Evolutionary conservation across 345 rosid genomes (phyloP), one percentile per base, ranked within the genome.

Genomic region (Salix arbutifolia): DNA sequence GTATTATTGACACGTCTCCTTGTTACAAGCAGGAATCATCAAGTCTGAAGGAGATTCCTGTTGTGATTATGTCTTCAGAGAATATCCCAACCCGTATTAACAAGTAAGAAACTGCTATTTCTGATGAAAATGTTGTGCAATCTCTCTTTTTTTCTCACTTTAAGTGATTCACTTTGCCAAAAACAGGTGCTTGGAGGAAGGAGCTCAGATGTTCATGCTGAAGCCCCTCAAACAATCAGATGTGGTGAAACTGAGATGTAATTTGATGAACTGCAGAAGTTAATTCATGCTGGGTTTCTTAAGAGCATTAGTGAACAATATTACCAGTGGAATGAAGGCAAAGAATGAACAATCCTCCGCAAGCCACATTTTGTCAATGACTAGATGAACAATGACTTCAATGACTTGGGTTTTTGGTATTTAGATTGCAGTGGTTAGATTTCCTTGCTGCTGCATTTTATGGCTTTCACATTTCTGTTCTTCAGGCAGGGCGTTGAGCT

Each of bases 121-220:
- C 46, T 42, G 28, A 52, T 31, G 44, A 58, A 16, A 0, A 42
- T 61, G 14, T 46, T 14, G 0, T 46, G 52, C 17, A 38, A 12
- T 12, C 9, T 12, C 9, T 52, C 0, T 23, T 1, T 33, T 23
- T 53, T 19, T 10, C 21, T 18, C 16, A 50, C 25, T 50, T 16
- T 18, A 1, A 60, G 0, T 62, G n/a, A 64, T 17, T n/a, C 1
- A 37, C 7, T 46, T 8, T 37, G 5, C 13, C 35, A 33, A 25
- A 9, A 18, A 23, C 82, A 90, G 94, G 81, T 94, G 98, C 78
- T 82, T 94, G 76, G 88, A 88, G 67, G 93, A 91, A 77, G 98
- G 98, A 61, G 97, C 98, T 18, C 89, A 94, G 56, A 90, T 88
- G 91, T 94, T 94, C 85, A 88, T 92, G 87, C 85, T 90, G 76